Base-by-base conservation (phyloP, 192 early-diverging fungal genomes). In the Geosiphon pyriformis region DNA sequence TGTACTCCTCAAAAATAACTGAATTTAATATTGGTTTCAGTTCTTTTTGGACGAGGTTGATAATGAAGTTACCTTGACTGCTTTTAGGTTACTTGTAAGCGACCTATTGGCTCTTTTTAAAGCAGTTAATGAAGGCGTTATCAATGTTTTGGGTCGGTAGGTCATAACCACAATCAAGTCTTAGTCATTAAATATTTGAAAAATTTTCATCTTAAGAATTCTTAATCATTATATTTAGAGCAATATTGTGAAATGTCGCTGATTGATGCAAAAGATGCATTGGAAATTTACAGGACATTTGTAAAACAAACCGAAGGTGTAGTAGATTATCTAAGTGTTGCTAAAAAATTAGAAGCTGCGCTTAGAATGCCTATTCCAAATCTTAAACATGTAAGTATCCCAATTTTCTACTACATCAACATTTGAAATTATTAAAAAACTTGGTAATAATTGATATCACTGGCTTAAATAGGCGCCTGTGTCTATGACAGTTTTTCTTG, bases 261-360 rank as follows among this genome's bases (percentile, higher is more conserved):
- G 56, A 35, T 75, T 17, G 83, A 92, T 53, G 88, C 88, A 3
- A 70, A 69, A 34, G 73, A 78, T 29, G 80, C 88, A 15, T 69
- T 93, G 25, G 75, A 83, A 47, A 86, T 92, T 35, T 93, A 93
- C 78, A 92, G 92, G 63, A 78, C 53, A 12, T 93, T 90, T 75
- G 87, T 86, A 22, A 77, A 78, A 30, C 90, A 93, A 57, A 89
- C 88, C 1, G 81, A 82, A 49, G 80, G 77, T 51, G 80, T 78
- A 2, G 77, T 89, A n/a, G 83, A 84, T 30, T 89, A 88, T 59
- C 82, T 93, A 50, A 76, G 84, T 26, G 80, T 81, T 60, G 90
- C 87, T 26, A 82, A 85, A 53, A 83, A 75, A 26, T 68, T 88
- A 37, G 74, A 82, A 58, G 37, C 67, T 30, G 75, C 74, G 18